Evolutionary conservation across 2,329 filamentous ascomycete genomes (phyloP).

Genomic region (Mycogone perniciosa): DNA sequence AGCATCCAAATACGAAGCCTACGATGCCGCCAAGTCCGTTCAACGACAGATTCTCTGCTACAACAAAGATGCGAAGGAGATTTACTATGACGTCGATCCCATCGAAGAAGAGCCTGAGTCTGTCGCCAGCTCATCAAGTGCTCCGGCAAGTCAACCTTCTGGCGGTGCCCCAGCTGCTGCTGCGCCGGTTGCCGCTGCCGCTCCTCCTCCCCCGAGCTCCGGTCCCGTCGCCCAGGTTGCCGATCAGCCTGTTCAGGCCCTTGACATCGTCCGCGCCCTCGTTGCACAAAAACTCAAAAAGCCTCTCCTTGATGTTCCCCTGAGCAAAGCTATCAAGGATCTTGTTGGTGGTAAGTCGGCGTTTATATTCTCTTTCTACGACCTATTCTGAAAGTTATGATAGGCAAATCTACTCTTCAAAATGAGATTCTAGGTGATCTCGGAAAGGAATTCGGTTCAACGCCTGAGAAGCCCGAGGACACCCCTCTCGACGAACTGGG

Average conservation of each 20-base stretch:
- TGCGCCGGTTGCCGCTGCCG: constrained; percentile 47
- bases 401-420: constrained; percentile 95
- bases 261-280: constrained; percentile 82
- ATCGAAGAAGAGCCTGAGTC: constrained; percentile 81
- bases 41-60: constrained; percentile 98
- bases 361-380: not conserved
- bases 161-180: constrained; percentile 45
- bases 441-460: constrained; percentile 96
- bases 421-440: constrained; percentile 98
- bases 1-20: constrained; percentile 95
- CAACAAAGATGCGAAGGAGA: constrained; percentile 98
- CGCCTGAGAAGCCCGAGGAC: constrained; percentile 97
- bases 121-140: constrained; percentile 30
- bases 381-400: constrained; percentile 10
- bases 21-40: constrained; percentile 93
- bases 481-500: constrained; percentile 92
- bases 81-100: constrained; percentile 97
- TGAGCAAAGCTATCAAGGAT: constrained; percentile 97
- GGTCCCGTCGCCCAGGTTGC: constrained; percentile 83
- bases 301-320: constrained; percentile 74
- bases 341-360: constrained; percentile 77
- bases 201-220: constrained; percentile 61
- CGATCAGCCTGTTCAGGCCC: constrained; percentile 79
- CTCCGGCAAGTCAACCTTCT: constrained; percentile 1
- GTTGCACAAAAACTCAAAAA: constrained; percentile 99